Base-by-base conservation (phyloP, 148 eudicot genomes). In the Silene conica region DNA sequence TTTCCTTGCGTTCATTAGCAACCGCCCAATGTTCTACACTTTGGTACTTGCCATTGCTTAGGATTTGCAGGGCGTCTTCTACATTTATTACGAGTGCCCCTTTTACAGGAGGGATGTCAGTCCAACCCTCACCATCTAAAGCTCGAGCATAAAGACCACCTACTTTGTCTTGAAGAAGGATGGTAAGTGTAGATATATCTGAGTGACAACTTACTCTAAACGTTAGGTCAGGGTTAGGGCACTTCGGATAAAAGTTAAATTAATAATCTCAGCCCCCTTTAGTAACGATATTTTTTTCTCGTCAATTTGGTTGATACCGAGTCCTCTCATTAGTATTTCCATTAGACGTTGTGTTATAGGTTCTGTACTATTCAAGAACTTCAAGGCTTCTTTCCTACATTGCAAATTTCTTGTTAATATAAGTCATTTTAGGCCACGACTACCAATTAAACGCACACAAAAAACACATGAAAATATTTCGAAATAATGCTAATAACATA, bases 151-250 rank as follows among this genome's bases (percentile, higher is more conserved):
- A 81, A 13, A 84, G 78, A 16, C 87, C 84, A 6, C 87, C 82
- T 0, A 74, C 72, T 18, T 76, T 74, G 14, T 84, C 87, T 69
- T 84, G 84, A 6, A 84, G 82, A 62, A 84, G 84, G 41, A 84
- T 12, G 6, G 87, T 84, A 2, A 81, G 59, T 14, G 78, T 50
- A 0, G 82, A 78, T 3, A 72, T 61, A 45, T 84, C 84, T 0
- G 86, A 81, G 52, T 84, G 84, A 43, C 70, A 76, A 1, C 82
- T 82, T 6, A 74, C 78, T 16, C 86, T 84, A 58, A 61, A 66
- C 0, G 84, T 70, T 18, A 81, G 68, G 63, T 81, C 83, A 3
- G 86, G 82, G 46, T 78, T 80, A 3, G 86, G 86, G 28, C 84
- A 84, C 0, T 34, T 56, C 6, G 86, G 86, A 26, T 83, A 83